A percentile compares a stretch with the other conserved stretches of the same genome.
Conservation (phyloP, 1,139 yeast species). For the Debaryomyces coudertii region DNA sequence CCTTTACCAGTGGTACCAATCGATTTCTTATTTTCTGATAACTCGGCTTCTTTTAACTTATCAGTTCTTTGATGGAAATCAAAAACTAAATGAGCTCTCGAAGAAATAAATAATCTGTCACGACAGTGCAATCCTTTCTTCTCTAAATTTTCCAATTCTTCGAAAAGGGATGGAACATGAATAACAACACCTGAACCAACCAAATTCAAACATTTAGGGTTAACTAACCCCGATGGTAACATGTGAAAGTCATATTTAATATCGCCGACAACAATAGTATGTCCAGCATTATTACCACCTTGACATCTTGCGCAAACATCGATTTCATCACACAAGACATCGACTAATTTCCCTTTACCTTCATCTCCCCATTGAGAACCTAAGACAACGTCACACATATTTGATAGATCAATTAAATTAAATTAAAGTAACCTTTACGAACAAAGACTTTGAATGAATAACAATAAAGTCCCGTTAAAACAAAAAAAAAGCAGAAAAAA, state of each 20-base stretch:
- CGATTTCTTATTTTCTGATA: conserved; percentile 80
- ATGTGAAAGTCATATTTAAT: conserved; percentile 96
- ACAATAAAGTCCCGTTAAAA: conserved; percentile 17
- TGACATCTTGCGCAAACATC: conserved; percentile 98
- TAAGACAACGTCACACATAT: conserved; percentile 87
- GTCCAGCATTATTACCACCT: conserved; percentile 99
- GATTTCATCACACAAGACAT: conserved; percentile 86
- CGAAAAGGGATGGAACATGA: conserved; percentile 90
- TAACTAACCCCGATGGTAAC: conserved; percentile 96
- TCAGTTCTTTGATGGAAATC: conserved; percentile 98
- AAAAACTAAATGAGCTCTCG: conserved; percentile 94
- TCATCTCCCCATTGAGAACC: conserved; percentile 99
- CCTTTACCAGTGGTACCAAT: conserved; percentile 99
- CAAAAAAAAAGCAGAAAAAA: conserved; percentile 13
- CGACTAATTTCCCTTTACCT: conserved; percentile 98
- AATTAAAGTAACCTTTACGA: conserved; percentile 11
- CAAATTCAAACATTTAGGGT: conserved; percentile 85
- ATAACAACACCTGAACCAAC: conserved; percentile 97
- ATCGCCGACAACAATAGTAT: conserved; percentile 90
- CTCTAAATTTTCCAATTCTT: conserved; percentile 80
- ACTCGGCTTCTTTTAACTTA: conserved; percentile 90
- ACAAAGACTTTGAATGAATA: conserved; percentile 12
- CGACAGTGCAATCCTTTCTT: conserved; percentile 79
- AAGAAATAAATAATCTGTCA: conserved; percentile 81
- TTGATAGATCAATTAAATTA: conserved; percentile 13